phyloP scores from a whole-genome alignment of 2,329 filamentous ascomycete species.

The Ilyonectria robusta region DNA sequence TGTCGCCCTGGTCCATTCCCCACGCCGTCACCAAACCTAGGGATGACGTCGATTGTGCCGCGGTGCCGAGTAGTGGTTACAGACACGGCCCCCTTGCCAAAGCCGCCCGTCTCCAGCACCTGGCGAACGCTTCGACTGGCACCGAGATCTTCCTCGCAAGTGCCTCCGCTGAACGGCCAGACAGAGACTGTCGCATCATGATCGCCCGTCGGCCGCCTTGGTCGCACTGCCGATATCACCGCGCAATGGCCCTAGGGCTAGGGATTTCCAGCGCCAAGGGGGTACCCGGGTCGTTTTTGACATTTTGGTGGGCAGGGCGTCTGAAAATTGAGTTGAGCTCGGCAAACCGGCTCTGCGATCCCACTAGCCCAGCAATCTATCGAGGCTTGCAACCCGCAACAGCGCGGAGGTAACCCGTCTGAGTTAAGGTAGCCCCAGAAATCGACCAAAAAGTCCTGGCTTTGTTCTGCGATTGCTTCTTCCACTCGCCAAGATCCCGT shows the following conservation, averaged over 20 bases:
- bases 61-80: conserved; percentile 39
- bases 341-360: conserved; percentile 29
- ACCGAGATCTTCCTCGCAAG: conserved; percentile 4
- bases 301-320: conserved; percentile 25
- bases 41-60: conserved; percentile 48
- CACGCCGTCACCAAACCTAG: conserved; percentile 32
- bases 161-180: conserved; percentile 12
- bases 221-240: conserved; percentile 17
- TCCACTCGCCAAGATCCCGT: conserved; percentile 5
- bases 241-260: conserved; percentile 12
- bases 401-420: conserved; percentile 16
- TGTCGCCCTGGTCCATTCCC: conserved; percentile 39
- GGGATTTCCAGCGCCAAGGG: conserved; percentile 7
- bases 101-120: not conserved
- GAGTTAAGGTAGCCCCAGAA: conserved; percentile 6
- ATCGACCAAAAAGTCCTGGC: not conserved
- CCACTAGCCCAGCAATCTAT: conserved; percentile 26
- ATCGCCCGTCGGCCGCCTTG: conserved; percentile 7
- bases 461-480: not conserved
- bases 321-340: conserved; percentile 32
- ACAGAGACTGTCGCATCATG: conserved; percentile 15
- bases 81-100: conserved; percentile 14
- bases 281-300: conserved; percentile 16
- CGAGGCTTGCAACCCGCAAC: conserved; percentile 14
- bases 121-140: not conserved